phyloP scores from a whole-genome alignment of 352 stramenopile genomes.

The Phytophthora pluvialis region DNA sequence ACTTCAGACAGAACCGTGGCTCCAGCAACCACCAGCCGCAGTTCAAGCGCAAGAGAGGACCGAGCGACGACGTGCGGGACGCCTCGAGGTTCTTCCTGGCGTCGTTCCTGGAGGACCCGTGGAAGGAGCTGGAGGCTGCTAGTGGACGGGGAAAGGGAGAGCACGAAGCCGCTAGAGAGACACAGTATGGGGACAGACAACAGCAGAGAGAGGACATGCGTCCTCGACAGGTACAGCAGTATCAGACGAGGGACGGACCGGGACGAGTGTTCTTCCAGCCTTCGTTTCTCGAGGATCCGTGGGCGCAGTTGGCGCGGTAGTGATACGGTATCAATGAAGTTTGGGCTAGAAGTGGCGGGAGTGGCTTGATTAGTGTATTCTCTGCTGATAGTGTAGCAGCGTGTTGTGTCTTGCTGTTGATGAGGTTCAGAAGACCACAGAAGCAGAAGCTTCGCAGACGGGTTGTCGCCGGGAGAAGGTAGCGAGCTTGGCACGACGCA shows the following conservation, averaged over 20 bases:
- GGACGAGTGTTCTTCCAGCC: slow-evolving; percentile 75
- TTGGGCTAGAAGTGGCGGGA: not conserved
- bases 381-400: not conserved
- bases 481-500: slow-evolving; percentile 50
- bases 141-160: not conserved
- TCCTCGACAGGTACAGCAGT: slow-evolving; percentile 22
- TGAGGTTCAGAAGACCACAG: slow-evolving; percentile 25
- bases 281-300: slow-evolving; percentile 74
- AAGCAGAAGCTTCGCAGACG: slow-evolving; percentile 31
- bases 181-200: slow-evolving; percentile 2
- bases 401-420: not conserved
- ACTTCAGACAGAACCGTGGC: slow-evolving; percentile 24
- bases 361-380: not conserved
- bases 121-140: slow-evolving; percentile 43
- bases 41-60: slow-evolving; percentile 57
- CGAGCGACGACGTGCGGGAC: slow-evolving; percentile 51
- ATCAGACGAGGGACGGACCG: slow-evolving; percentile 17
- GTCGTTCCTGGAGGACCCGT: slow-evolving; percentile 76
- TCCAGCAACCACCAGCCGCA: slow-evolving; percentile 16
- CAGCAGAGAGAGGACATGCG: slow-evolving; percentile 27
- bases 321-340: slow-evolving; percentile 10
- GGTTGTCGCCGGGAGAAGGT: slow-evolving; percentile 43
- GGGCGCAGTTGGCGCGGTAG: slow-evolving; percentile 33
- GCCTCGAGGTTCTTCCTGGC: slow-evolving; percentile 64
- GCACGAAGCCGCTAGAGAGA: not conserved